Percentiles rank a stretch among this genome's conserved stretches.
Conservation (phyloP, 208 protist species). For the Endotrypanum monterogeii region DNA sequence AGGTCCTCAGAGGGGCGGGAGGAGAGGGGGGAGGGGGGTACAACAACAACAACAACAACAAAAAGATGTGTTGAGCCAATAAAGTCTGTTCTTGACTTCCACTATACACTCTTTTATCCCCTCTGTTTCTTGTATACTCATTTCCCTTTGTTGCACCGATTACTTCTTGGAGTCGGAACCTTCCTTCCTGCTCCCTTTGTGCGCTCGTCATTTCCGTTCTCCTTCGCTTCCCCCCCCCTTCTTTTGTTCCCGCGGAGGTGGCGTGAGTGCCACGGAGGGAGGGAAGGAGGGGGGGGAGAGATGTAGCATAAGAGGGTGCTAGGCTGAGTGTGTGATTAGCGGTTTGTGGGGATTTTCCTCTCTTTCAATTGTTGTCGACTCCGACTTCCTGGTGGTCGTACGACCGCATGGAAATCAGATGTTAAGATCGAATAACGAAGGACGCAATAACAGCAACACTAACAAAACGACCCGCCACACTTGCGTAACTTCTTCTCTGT, state of each 20-base stretch:
- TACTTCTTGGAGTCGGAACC: neutral
- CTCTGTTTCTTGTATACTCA: too few species aligned
- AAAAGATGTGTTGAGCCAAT: too few species aligned
- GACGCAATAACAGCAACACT: too few species aligned
- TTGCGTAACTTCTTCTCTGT: too few species aligned
- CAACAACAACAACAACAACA: neutral
- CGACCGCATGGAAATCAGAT: neutral
- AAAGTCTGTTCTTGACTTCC: too few species aligned
- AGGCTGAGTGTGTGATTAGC: neutral
- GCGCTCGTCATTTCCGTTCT: neutral
- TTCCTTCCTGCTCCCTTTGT: neutral
- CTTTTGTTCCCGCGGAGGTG: neutral
- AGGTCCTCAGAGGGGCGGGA: neutral
- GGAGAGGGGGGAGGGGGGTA: neutral
- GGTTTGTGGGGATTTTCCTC: neutral
- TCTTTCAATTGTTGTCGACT: neutral
- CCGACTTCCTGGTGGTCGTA: neutral
- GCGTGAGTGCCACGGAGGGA: neutral
- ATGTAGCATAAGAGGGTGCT: neutral
- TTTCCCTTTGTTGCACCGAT: too few species aligned
- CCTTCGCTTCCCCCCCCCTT: neutral
- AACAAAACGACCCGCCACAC: too few species aligned
- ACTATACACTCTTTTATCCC: too few species aligned
- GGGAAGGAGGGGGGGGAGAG: too few species aligned
- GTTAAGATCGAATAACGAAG: constrained; percentile 4